Evolutionary conservation across 495 filamentous ascomycete species (phyloP).

Genomic region (Copromyces sp.): DNA sequence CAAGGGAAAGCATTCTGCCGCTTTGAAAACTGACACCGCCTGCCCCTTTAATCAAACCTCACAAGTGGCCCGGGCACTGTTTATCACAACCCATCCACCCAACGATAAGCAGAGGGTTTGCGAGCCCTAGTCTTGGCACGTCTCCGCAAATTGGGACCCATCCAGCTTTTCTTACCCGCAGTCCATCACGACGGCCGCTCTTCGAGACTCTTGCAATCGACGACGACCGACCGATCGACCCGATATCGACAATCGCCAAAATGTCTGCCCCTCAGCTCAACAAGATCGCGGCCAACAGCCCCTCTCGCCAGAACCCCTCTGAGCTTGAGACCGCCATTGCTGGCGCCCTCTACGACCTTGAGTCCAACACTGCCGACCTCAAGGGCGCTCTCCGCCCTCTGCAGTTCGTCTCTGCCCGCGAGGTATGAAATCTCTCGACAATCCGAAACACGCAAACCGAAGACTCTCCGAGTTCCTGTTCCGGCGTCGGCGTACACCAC

Average conservation of each 20-base stretch:
- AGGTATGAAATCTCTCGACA: conserved; percentile 63
- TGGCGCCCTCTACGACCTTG: conserved; percentile 90
- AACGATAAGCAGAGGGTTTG: conserved; percentile 11
- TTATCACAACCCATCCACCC: not conserved
- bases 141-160: conserved; percentile 1
- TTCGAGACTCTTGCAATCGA: conserved; percentile 8
- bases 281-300: conserved; percentile 97
- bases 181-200: conserved; percentile 1
- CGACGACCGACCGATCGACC: conserved; percentile 11
- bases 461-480: conserved; percentile 28
- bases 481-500: conserved; percentile 16
- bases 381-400: conserved; percentile 85
- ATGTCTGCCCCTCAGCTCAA: conserved; percentile 59
- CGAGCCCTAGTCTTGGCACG: conserved; percentile 18
- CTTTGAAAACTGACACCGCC: conserved; percentile 7
- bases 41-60: not conserved
- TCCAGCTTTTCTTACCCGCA: conserved; percentile 8
- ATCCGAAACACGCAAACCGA: conserved; percentile 8
- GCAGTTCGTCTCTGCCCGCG: conserved; percentile 93
- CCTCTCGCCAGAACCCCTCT: conserved; percentile 83
- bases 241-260: conserved; percentile 31
- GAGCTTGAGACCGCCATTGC: conserved; percentile 94
- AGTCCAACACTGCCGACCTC: conserved; percentile 95
- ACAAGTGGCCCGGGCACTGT: not conserved
- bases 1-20: not conserved